Base-by-base conservation (phyloP, 2,329 filamentous ascomycete genomes). In the Penicillium sp. region DNA sequence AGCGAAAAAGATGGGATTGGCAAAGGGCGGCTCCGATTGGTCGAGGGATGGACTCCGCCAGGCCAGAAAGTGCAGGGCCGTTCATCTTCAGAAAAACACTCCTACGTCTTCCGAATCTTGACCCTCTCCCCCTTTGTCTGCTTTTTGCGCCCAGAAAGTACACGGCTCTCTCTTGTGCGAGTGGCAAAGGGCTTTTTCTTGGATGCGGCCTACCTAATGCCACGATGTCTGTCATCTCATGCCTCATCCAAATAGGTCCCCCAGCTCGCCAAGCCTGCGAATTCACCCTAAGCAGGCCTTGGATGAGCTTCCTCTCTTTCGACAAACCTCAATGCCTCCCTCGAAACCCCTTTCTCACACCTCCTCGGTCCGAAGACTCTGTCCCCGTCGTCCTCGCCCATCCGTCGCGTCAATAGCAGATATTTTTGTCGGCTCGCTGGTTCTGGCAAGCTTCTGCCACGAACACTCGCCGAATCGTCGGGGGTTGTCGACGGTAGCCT, bases 161-260 rank as follows among this genome's bases (percentile, higher is more conserved):
- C 51, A 60, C 53, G 36, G 44, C 23, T 49, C 41, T 51, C 31
- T 53, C 42, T 53, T 48, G 50, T 50, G 54, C 59, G 56, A 63
- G 55, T 61, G 60, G 65, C 62, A 66, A 60, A 57, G 58, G 59
- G 60, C 55, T 49, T 49, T 61, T 52, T 60, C 44, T 59, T 60
- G 65, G 70, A 72, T 60, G 73, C 73, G 66, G 68, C 62, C 73
- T 64, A 71, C 59, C 66, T 61, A 64, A 74, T 76, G 75, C 77
- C 83, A 86, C 79, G 67, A 87, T 88, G 85, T 81, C 76, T 78
- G 78, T 73, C 77, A 70, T 81, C 82, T 83, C 83, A 88, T 88
- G 86, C 85, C 82, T 83, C 77, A 81, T 77, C 73, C 82, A 78
- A 79, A 79, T 77, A 78, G 77, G 76, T 78, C 81, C 75, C 77